Percentiles rank a stretch among this genome's conserved stretches.
These are phyloP conservation scores for Gossypium arboreum DNA, from an alignment of 345 rosid genomes.

Conservation along the genomic window DNA sequence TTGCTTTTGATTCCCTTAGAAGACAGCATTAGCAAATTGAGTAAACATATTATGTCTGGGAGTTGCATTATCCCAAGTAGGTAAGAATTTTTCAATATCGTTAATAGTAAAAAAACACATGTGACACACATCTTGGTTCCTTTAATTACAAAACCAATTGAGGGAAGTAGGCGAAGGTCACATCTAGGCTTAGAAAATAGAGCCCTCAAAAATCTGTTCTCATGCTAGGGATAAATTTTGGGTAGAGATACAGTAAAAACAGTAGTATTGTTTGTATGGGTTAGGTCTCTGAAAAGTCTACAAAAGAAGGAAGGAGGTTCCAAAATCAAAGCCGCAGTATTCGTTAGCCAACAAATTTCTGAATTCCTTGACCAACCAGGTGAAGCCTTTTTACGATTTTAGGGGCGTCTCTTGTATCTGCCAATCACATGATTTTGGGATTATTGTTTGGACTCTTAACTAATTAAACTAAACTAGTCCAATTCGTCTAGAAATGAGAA, in stretches of 20 bases:
- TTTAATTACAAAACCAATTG: not conserved
- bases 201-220: not conserved
- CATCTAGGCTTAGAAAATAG: not conserved
- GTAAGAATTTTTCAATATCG: not conserved
- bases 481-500: not conserved
- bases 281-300: not conserved
- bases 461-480: not conserved
- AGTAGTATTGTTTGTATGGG: too few relatives aligned
- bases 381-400: not conserved
- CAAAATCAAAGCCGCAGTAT: slow-evolving; percentile 23
- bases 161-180: not conserved
- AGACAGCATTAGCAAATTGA: too few relatives aligned
- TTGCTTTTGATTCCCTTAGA: too few relatives aligned
- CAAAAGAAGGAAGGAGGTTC: not conserved
- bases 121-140: not conserved
- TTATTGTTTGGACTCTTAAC: slow-evolving; percentile 19
- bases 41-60: not conserved
- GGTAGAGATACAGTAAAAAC: not conserved
- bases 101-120: not conserved
- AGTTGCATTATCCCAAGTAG: not conserved
- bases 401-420: not conserved
- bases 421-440: slow-evolving; percentile 22
- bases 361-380: slow-evolving; percentile 1
- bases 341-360: not conserved
- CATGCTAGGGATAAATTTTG: not conserved